phyloP scores from a whole-genome alignment of 306 rosid species.

The Corylus americana region DNA sequence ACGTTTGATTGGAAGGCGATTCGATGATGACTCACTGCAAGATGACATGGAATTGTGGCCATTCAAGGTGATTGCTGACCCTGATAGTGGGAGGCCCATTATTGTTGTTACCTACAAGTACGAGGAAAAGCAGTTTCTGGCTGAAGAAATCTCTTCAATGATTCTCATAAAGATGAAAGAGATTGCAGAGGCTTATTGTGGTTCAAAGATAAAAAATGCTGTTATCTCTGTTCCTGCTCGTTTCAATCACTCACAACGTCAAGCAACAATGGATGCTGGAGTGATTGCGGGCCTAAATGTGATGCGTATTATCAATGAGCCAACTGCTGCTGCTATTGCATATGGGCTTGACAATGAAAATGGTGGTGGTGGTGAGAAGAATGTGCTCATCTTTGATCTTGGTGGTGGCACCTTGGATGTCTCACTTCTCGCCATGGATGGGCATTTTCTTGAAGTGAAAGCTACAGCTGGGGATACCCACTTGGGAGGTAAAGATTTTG shows the following conservation, averaged over 20 bases:
- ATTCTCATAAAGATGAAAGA: constrained; percentile 38
- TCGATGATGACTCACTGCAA: constrained; percentile 34
- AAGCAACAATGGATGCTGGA: constrained; percentile 48
- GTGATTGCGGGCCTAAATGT: constrained; percentile 37
- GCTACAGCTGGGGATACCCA: constrained; percentile 41
- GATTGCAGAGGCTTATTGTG: constrained; percentile 40
- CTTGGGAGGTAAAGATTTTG: constrained; percentile 46
- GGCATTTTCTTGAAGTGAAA: constrained; percentile 38
- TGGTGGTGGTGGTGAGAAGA: constrained; percentile 13
- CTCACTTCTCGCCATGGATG: constrained; percentile 38
- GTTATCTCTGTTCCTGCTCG: constrained; percentile 47
- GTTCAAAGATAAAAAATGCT: constrained; percentile 25
- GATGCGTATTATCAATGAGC: constrained; percentile 43
- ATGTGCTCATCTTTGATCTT: constrained; percentile 41
- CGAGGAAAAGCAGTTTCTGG: constrained; percentile 36
- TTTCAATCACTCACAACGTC: constrained; percentile 37
- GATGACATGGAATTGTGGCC: constrained; percentile 42
- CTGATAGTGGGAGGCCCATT: constrained; percentile 34
- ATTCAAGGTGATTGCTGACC: constrained; percentile 39
- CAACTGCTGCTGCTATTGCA: constrained; percentile 43
- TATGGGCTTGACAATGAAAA: constrained; percentile 42
- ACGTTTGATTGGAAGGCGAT: constrained; percentile 44
- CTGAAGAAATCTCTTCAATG: constrained; percentile 46
- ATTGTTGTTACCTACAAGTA: constrained; percentile 40
- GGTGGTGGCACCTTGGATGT: constrained; percentile 46